Percentiles rank a stretch among this genome's conserved stretches.
Conservation (phyloP, 495 filamentous ascomycete species). For the Parathielavia appendiculata region DNA sequence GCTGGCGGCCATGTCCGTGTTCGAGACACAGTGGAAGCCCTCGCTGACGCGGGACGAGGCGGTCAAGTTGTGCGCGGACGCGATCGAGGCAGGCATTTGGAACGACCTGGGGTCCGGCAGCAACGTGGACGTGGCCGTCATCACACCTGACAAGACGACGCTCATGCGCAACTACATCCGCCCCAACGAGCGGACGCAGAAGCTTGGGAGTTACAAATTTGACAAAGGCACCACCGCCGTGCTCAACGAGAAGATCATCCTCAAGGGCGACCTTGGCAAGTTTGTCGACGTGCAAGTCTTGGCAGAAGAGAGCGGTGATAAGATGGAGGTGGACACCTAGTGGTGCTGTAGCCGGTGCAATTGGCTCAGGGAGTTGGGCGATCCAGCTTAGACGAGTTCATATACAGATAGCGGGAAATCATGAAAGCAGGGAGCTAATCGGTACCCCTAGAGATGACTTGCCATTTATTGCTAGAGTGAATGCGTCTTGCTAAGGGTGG, state of each 20-base stretch:
- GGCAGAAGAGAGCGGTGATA: slow-evolving; percentile 66
- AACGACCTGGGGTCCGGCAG: slow-evolving; percentile 96
- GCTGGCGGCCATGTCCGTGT: slow-evolving; percentile 95
- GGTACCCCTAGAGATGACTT: slow-evolving; percentile 1
- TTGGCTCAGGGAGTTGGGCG: neutral
- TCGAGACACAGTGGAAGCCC: slow-evolving; percentile 92
- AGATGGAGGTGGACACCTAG: slow-evolving; percentile 90
- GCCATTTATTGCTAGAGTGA: neutral
- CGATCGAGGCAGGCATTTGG: slow-evolving; percentile 96
- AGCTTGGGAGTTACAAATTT: slow-evolving; percentile 91
- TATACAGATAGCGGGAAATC: slow-evolving; percentile 18
- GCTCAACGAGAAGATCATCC: slow-evolving; percentile 89
- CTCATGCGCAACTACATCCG: slow-evolving; percentile 84
- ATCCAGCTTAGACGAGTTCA: neutral
- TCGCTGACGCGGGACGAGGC: slow-evolving; percentile 74
- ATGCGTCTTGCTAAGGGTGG: no score
- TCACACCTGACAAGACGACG: slow-evolving; percentile 87
- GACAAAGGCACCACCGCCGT: slow-evolving; percentile 82
- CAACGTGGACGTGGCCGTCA: slow-evolving; percentile 95
- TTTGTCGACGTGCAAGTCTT: slow-evolving; percentile 90
- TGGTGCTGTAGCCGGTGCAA: neutral
- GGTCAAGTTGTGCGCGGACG: slow-evolving; percentile 73
- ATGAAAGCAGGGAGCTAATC: slow-evolving; percentile 16
- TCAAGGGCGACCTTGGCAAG: slow-evolving; percentile 87
- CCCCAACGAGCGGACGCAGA: slow-evolving; percentile 86